Base-by-base conservation (phyloP, 306 rosid species). In the Rosa rugosa region DNA sequence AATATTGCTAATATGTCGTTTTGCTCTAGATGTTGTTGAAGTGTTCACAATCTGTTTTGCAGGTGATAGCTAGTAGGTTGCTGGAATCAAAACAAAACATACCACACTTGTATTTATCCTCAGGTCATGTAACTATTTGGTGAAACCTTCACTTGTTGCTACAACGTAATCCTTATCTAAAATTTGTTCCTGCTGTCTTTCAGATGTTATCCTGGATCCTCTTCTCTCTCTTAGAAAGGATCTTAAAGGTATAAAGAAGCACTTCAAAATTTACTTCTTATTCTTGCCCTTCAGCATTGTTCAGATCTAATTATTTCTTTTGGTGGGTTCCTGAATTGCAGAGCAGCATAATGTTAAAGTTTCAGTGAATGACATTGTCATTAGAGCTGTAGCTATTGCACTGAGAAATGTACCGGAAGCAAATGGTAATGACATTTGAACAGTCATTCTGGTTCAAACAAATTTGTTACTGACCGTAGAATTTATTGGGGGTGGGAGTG, bases 341-440 rank as follows among this genome's bases (percentile, higher is more conserved):
- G 99, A 95, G 85, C 86, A 85, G 87, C 90, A 88, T 89, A 89
- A 86, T 34, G 94, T 95, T 77, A 92, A 95, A 83, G 99, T 95
- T 91, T 95, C 99, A 5, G 99, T 93, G 79, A 95, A 95, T 84
- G 99, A 95, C 77, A 95, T 95, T 79, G 86, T 95, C 80, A 90
- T 95, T 83, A 95, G 93, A 91, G 97, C 97, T 70, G 98, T 95
- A 74, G 99, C 99, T 66, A 90, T 92, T 75, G 89, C 98, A 12
- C 88, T 95, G 42, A 91, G 88, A 91, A 93, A 89, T 84, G 94
- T 93, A 66, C 92, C 93, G 1, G 96, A 90, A 83, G 99, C 99
- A 63, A 95, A 93, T 36, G 99, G 99, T 93, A 94, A 86, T 81
- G 56, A 56, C 66, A 72, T 53, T 57, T 70, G 38, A 34, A 18